Evolutionary conservation across 1,139 yeast genomes (phyloP), one percentile per base, ranked within the genome.

Genomic region (Blastobotrys petasosporus): DNA sequence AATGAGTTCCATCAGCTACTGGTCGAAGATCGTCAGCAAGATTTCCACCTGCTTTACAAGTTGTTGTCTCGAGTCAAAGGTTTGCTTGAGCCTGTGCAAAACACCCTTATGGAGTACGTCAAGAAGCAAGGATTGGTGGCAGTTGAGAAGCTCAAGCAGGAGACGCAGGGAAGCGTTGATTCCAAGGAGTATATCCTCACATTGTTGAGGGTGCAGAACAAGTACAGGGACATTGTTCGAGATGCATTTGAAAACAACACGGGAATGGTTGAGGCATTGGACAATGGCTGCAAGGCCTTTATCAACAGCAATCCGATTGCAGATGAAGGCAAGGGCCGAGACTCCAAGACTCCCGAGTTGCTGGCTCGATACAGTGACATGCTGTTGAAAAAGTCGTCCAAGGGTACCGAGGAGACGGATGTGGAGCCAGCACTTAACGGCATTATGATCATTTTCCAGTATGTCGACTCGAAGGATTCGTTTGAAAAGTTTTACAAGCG

Each of bases 401-500:
- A 84, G 61, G 86, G 82, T 54, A 71, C 80, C 0, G 92, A 82
- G 52, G 73, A 77, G 13, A 67, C 73, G 30, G 92, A 84, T 58
- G 79, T 90, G 81, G 85, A 82, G 50, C 65, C 67, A 37, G 60
- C 64, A 20, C 73, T 82, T 20, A 90, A 84, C 56, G 92, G 90
- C 57, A 77, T 92, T 59, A 86, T 92, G 87, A 78, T 80, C 29
- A 75, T 92, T 25, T 87, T 94, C 72, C 85, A 83, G 60, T 92
- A 86, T 62, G 76, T 94, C 47, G 90, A 86, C 46, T 97, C 92
- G 64, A 90, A 90, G 65, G 98, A 94, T 70, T 85, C 94, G 36
- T 94, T 94, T 66, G 98, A 92, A 68, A 85, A 83, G 56, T 85
- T 85, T 67, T 94, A 92, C 67, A 81, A 97, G 64, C 80, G 97